phyloP scores from a whole-genome alignment of 2,329 filamentous ascomycete genomes.

The Graphium sp. region DNA sequence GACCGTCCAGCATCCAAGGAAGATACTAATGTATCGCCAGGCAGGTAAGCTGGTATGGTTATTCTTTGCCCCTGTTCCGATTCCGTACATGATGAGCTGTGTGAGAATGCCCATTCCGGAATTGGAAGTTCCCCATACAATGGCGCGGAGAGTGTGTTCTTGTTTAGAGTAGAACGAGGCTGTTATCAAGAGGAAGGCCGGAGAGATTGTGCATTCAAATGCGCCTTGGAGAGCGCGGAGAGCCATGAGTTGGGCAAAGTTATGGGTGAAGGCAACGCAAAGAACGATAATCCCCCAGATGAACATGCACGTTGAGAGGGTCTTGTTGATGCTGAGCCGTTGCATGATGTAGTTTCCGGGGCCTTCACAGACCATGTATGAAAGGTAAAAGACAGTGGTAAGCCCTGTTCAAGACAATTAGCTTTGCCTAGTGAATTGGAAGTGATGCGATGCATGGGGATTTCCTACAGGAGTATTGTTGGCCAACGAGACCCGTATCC shows the following conservation, averaged over 20 bases:
- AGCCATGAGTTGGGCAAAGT: conserved; percentile 13
- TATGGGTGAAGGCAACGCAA: conserved; percentile 12
- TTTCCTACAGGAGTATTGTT: conserved; percentile 15
- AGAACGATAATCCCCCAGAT: conserved; percentile 14
- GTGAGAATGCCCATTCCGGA: too few relatives aligned
- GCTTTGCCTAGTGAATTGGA: too few relatives aligned
- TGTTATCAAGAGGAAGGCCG: conserved; percentile 14
- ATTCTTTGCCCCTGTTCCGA: too few relatives aligned
- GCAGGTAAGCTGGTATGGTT: too few relatives aligned
- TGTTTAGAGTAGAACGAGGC: conserved; percentile 15
- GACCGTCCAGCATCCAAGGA: conserved; percentile 12
- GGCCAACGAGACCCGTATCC: conserved; percentile 12
- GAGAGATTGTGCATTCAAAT: conserved; percentile 13
- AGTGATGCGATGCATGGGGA: too few relatives aligned
- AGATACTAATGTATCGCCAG: conserved; percentile 13
- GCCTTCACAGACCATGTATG: conserved; percentile 12
- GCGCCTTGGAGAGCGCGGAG: conserved; percentile 13
- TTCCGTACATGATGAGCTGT: too few relatives aligned
- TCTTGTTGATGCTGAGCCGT: conserved; percentile 15
- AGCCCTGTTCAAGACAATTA: too few relatives aligned
- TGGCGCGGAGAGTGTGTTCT: too few relatives aligned
- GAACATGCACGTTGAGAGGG: conserved; percentile 16
- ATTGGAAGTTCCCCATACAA: too few relatives aligned
- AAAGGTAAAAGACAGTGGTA: conserved; percentile 13
- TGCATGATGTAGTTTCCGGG: conserved; percentile 14